These are phyloP conservation scores for Suhomyces terraborum DNA, from an alignment of 1,139 yeast species.

Conservation along the genomic window DNA sequence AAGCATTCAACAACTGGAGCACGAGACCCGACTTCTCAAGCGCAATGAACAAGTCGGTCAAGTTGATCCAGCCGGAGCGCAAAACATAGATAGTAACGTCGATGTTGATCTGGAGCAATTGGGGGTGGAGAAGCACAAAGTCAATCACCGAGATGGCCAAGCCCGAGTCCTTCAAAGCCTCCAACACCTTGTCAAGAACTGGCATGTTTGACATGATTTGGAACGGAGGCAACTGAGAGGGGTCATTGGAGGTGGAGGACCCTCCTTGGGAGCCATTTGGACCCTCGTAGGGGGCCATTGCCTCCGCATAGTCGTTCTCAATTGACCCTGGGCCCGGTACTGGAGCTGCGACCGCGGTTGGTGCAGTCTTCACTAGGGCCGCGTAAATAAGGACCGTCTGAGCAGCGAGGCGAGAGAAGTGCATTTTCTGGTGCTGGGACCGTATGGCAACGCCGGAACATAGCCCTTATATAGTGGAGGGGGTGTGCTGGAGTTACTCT, in stretches of 20 bases:
- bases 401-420: not conserved
- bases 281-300: too few relatives aligned
- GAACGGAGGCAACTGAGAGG: not conserved
- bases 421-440: not conserved
- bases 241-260: not conserved
- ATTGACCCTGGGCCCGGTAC: not conserved
- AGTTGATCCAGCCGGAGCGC: conserved; percentile 2
- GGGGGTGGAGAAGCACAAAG: conserved; percentile 28
- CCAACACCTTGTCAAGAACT: conserved; percentile 12
- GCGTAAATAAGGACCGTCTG: not conserved
- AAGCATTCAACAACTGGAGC: conserved; percentile 26
- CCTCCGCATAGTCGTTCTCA: too few relatives aligned
- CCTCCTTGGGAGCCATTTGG: not conserved
- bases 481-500: not conserved
- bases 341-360: not conserved
- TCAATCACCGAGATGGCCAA: conserved; percentile 30
- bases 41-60: conserved; percentile 12
- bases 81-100: conserved; percentile 28
- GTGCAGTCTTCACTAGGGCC: not conserved
- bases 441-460: not conserved
- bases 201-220: not conserved
- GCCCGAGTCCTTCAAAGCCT: conserved; percentile 24
- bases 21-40: conserved; percentile 34
- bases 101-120: conserved; percentile 14
- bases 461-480: not conserved